Conservation (phyloP, 495 filamentous ascomycete species). For the Pyronema domesticum region DNA sequence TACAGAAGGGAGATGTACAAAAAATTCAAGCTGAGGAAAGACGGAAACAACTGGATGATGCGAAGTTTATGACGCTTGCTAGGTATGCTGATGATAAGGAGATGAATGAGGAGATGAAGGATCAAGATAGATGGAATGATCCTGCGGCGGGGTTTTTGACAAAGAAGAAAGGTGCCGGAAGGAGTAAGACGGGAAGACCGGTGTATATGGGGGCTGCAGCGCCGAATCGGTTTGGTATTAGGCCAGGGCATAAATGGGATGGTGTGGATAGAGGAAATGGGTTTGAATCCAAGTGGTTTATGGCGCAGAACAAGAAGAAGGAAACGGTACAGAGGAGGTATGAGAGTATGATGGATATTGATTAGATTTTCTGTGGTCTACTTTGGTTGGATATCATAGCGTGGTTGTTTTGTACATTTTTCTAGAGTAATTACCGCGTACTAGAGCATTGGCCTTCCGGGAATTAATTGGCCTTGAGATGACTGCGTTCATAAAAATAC, state of each 20-base stretch:
- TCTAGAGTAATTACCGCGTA: no score
- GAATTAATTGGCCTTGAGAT: no score
- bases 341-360: slow-evolving; percentile 85
- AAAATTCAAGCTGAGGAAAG: not conserved
- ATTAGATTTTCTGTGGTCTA: not conserved
- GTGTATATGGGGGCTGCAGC: slow-evolving; percentile 60
- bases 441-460: no score
- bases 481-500: no score
- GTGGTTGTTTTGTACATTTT: no score
- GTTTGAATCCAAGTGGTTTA: slow-evolving; percentile 89
- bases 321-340: slow-evolving; percentile 68
- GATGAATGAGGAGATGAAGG: slow-evolving; percentile 67
- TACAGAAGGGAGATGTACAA: slow-evolving; percentile 14
- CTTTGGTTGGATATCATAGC: no score
- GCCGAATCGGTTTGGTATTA: slow-evolving; percentile 89
- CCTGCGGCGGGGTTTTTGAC: slow-evolving; percentile 67
- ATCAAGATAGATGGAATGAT: slow-evolving; percentile 71
- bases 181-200: slow-evolving; percentile 44
- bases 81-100: slow-evolving; percentile 61
- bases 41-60: slow-evolving; percentile 35
- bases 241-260: slow-evolving; percentile 89
- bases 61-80: slow-evolving; percentile 62
- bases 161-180: slow-evolving; percentile 29
- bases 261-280: slow-evolving; percentile 89
- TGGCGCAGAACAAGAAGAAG: slow-evolving; percentile 56